Conservation (phyloP, 2,329 filamentous ascomycete species). For the Huntiella decipiens region DNA sequence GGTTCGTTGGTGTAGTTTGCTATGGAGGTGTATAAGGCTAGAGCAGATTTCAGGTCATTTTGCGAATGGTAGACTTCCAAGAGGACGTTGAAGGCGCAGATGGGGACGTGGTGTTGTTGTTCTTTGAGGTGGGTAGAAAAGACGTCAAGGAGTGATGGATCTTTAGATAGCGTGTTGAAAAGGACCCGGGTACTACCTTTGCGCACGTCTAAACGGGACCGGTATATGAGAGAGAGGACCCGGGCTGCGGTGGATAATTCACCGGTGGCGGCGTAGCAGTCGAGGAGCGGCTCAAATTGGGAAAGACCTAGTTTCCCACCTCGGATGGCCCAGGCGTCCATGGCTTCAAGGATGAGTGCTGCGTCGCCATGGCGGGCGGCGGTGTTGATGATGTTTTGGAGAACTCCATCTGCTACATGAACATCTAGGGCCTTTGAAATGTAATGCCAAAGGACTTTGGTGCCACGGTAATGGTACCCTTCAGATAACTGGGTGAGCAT, state of each 20-base stretch:
- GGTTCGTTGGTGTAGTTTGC: constrained; percentile 12
- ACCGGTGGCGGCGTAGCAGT: constrained; percentile 41
- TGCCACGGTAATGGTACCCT: constrained; percentile 42
- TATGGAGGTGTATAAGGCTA: constrained; percentile 12
- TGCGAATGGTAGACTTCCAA: constrained; percentile 17
- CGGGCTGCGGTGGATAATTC: constrained; percentile 49
- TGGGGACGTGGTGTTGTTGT: constrained; percentile 18
- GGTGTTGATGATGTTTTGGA: constrained; percentile 50
- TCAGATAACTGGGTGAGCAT: constrained; percentile 58
- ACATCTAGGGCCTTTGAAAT: constrained; percentile 31
- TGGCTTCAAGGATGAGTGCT: constrained; percentile 48
- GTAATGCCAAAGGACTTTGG: constrained; percentile 51
- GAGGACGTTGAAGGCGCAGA: constrained; percentile 19
- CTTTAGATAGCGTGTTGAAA: constrained; percentile 32
- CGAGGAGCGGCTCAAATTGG: constrained; percentile 66
- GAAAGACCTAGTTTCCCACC: constrained; percentile 38
- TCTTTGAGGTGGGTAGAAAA: constrained; percentile 8
- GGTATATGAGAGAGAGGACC: constrained; percentile 54
- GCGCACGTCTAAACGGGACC: constrained; percentile 38
- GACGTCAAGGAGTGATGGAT: constrained; percentile 22
- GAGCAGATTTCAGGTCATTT: constrained; percentile 8
- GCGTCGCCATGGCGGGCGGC: constrained; percentile 52
- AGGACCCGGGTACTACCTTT: constrained; percentile 44
- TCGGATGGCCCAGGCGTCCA: constrained; percentile 43
- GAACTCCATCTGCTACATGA: constrained; percentile 36